Percentiles rank a stretch among this genome's conserved stretches.
phyloP scores from a whole-genome alignment of 805 yeast genomes.

The Kurtzmaniella fragi region DNA sequence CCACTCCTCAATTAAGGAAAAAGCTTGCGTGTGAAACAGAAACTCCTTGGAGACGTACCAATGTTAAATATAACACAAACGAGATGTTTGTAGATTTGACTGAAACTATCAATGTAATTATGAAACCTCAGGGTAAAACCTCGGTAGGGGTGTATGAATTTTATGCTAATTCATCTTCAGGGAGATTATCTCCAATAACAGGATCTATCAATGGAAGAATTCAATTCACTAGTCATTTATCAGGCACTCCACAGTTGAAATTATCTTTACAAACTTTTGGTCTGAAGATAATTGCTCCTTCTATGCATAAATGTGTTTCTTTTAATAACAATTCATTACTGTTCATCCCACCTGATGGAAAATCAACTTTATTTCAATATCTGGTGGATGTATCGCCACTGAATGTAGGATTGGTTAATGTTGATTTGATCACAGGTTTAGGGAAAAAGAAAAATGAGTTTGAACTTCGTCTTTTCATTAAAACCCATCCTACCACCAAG shows the following conservation, averaged over 20 bases:
- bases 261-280: slow-evolving; percentile 45
- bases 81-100: slow-evolving; percentile 82
- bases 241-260: slow-evolving; percentile 72
- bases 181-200: slow-evolving; percentile 33
- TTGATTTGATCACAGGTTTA: slow-evolving; percentile 49
- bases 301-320: slow-evolving; percentile 58
- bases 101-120: slow-evolving; percentile 58
- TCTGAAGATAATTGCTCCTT: slow-evolving; percentile 49
- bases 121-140: slow-evolving; percentile 30
- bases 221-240: slow-evolving; percentile 60
- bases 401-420: slow-evolving; percentile 46
- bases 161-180: slow-evolving; percentile 8
- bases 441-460: slow-evolving; percentile 55
- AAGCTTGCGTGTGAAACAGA: slow-evolving; percentile 5
- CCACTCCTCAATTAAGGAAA: not conserved
- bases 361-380: slow-evolving; percentile 57
- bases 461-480: slow-evolving; percentile 51
- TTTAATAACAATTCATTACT: slow-evolving; percentile 42
- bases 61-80: slow-evolving; percentile 69
- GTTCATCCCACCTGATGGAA: slow-evolving; percentile 89
- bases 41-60: slow-evolving; percentile 73
- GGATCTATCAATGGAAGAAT: slow-evolving; percentile 62
- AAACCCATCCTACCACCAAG: slow-evolving; percentile 20
- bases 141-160: slow-evolving; percentile 10
- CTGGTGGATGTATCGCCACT: slow-evolving; percentile 42